Base-by-base conservation (phyloP, 1,139 yeast species). In the Candida tropicalis region DNA sequence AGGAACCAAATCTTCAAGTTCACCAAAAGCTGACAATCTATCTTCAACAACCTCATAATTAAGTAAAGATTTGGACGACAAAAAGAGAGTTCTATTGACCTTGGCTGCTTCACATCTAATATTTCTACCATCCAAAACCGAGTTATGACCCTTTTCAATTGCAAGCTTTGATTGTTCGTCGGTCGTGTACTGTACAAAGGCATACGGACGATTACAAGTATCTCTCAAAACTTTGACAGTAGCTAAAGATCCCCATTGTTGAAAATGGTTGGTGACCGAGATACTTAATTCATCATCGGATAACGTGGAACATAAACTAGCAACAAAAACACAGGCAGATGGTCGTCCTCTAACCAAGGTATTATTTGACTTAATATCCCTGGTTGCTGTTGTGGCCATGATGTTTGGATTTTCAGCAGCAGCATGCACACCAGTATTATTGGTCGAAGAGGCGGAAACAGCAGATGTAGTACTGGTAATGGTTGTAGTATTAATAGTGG, bases 21-120 rank as follows among this genome's bases (percentile, higher is more conserved):
- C 90, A 5, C 97, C 97, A 66, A 74, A 88, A 26, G 69, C 61
- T 2, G 64, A 60, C 43, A 86, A 62, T 27, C 67, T 53, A 2
- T 59, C 59, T 40, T 59, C 63, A 33, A 86, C 66, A 5, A 67
- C 58, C 10, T 50, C 50, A 32, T 65, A 66, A 9, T 56, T 42
- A 12, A 65, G 45, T 1, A 52, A 48, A 40, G 41, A 48, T 10
- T 63, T 51, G 5, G 70, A 66, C 13, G 74, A 66, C 36, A 84
- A 59, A 57, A 81, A 86, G 41, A 91, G 68, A 11, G 97, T 90
- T 51, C 97, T 74, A 63, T 91, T 91, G 36, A 90, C 97, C 56
- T 87, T 83, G 1, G 98, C 98, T 12, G 83, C 84, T 62, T 91
- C 97, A 65, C 96, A 88, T 46, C 97, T 77, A 43, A 91, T 79